These are phyloP conservation scores for Grammothele lineata DNA, from an alignment of 768 basidiomycete species.

Conservation along the genomic window DNA sequence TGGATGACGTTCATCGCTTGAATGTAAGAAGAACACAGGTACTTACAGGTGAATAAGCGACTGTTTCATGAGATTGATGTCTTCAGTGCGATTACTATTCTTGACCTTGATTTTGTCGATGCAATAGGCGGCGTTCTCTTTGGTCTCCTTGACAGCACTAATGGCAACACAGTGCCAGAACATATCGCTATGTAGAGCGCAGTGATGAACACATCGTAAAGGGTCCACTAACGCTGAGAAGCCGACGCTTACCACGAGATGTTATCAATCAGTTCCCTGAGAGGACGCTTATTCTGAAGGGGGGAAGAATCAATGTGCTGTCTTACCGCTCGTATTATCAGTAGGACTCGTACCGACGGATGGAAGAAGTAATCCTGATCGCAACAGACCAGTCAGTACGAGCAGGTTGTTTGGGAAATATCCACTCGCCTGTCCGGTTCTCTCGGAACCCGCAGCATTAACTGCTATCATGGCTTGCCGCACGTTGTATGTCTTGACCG, in stretches of 20 bases:
- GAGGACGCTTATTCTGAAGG: conserved; percentile 49
- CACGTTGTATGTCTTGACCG: conserved; percentile 71
- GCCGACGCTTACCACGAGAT: conserved; percentile 59
- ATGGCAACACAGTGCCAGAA: conserved; percentile 71
- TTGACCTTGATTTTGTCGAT: conserved; percentile 38
- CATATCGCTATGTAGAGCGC: conserved; percentile 69
- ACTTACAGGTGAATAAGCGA: conserved; percentile 60
- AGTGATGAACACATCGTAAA: no score
- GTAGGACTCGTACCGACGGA: conserved; percentile 55
- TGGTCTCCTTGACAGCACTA: conserved; percentile 46
- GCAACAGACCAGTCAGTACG: no score
- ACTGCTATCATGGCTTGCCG: conserved; percentile 66
- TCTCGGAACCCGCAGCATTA: conserved; percentile 75
- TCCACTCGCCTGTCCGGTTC: conserved; percentile 55
- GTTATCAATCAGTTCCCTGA: conserved; percentile 57
- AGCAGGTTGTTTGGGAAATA: no score
- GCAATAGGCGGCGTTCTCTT: conserved; percentile 32
- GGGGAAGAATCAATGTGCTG: no score
- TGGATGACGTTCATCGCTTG: no score
- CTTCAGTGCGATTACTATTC: conserved; percentile 40
- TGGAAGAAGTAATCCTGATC: conserved; percentile 85
- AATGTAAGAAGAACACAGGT: conserved; percentile 23
- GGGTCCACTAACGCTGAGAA: no score
- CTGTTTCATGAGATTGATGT: conserved; percentile 45
- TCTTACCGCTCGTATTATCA: no score